Evolutionary conservation across 192 early-diverging fungal genomes (phyloP).

Genomic region (Backusella luteola): DNA sequence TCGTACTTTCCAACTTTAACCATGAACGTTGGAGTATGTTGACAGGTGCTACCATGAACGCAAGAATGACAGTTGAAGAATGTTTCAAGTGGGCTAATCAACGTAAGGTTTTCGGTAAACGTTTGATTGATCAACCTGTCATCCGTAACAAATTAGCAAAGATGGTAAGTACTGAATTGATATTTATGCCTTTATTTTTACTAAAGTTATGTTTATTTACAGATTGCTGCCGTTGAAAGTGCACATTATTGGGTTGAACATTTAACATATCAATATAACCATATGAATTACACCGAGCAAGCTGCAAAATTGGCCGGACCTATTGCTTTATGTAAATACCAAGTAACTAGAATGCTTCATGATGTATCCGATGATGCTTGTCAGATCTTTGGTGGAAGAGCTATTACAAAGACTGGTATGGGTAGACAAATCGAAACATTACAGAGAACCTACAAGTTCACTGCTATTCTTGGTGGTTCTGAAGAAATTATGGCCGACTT

Average conservation of each 20-base stretch:
- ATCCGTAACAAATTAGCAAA: slow-evolving; percentile 65
- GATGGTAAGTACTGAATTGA: slow-evolving; percentile 36
- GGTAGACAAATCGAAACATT: slow-evolving; percentile 61
- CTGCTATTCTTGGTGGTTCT: slow-evolving; percentile 38
- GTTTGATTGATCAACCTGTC: slow-evolving; percentile 68
- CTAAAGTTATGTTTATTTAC: background rate
- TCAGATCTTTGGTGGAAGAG: slow-evolving; percentile 76
- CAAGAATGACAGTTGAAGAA: slow-evolving; percentile 53
- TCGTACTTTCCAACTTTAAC: slow-evolving; percentile 74
- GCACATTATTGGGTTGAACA: slow-evolving; percentile 58
- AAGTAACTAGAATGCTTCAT: slow-evolving; percentile 55
- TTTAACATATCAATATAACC: slow-evolving; percentile 66
- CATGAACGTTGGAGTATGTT: slow-evolving; percentile 64
- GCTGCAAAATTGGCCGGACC: slow-evolving; percentile 59
- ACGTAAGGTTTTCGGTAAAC: slow-evolving; percentile 69
- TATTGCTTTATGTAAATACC: slow-evolving; percentile 59
- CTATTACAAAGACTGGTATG: slow-evolving; percentile 72
- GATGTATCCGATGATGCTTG: slow-evolving; percentile 60
- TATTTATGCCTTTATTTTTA: background rate
- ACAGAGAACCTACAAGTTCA: slow-evolving; percentile 59
- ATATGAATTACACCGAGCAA: slow-evolving; percentile 65
- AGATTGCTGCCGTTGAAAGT: slow-evolving; percentile 45
- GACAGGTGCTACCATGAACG: slow-evolving; percentile 26
- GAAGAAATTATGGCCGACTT: slow-evolving; percentile 58
- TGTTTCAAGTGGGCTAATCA: slow-evolving; percentile 73